phyloP scores from a whole-genome alignment of 352 stramenopile species.

The Thraustochytrium sp. region DNA sequence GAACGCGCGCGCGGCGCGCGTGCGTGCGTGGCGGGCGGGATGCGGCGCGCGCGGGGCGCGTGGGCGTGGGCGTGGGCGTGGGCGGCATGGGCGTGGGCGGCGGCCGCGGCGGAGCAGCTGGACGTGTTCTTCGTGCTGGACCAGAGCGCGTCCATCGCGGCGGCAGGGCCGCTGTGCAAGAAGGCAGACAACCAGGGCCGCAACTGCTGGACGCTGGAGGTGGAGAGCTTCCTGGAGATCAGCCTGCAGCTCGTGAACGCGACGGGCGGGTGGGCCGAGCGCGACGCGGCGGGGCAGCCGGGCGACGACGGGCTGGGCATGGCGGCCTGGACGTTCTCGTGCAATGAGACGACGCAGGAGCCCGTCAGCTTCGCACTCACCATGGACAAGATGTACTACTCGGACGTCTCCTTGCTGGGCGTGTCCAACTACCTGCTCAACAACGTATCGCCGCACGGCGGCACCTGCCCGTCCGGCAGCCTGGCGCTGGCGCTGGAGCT shows the following conservation, averaged over 20 bases:
- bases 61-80: too few relatives aligned
- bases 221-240: background rate
- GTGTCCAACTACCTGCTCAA: background rate
- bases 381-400: background rate
- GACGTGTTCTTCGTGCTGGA: slow-evolving; percentile 21
- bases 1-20: too few relatives aligned
- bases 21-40: too few relatives aligned
- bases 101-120: background rate
- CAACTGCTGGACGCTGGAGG: background rate
- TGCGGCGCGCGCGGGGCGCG: too few relatives aligned
- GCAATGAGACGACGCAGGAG: background rate
- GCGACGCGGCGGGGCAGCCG: background rate
- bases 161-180: background rate
- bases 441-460: background rate
- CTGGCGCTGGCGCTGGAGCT: background rate
- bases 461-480: background rate
- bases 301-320: background rate
- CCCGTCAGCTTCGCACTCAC: background rate
- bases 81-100: too few relatives aligned
- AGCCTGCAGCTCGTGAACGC: background rate
- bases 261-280: background rate
- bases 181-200: background rate
- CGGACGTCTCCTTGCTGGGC: background rate
- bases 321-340: background rate
- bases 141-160: slow-evolving; percentile 24